These are phyloP conservation scores for Globisporangium yorkense DNA, from an alignment of 352 stramenopile genomes.

Conservation along the genomic window DNA sequence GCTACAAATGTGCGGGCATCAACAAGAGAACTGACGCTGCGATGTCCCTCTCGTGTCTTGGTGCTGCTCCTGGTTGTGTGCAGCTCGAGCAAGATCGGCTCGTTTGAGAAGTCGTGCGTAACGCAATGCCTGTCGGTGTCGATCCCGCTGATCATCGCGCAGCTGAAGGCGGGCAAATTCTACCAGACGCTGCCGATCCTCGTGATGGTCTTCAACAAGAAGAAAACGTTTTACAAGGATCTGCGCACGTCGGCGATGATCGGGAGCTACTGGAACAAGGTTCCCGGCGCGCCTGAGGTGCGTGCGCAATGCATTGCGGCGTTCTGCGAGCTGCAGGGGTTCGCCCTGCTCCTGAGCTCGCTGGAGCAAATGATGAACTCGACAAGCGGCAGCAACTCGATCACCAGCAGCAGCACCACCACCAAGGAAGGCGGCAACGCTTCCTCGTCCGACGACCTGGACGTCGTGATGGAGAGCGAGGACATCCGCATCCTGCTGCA, in stretches of 20 bases:
- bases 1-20: too few species aligned
- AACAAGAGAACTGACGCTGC: not conserved
- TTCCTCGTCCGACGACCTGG: slow-evolving; percentile 16
- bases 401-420: not conserved
- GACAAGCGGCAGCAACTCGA: not conserved
- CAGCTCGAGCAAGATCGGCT: slow-evolving; percentile 83
- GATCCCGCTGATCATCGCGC: slow-evolving; percentile 60
- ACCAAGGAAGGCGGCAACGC: slow-evolving; percentile 23
- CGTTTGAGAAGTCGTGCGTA: slow-evolving; percentile 83
- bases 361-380: slow-evolving; percentile 56
- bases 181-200: slow-evolving; percentile 59
- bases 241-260: slow-evolving; percentile 84
- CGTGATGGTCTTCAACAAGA: slow-evolving; percentile 87
- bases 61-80: not conserved
- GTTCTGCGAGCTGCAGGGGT: slow-evolving; percentile 81
- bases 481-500: slow-evolving; percentile 78
- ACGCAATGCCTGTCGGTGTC: slow-evolving; percentile 68
- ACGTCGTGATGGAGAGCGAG: slow-evolving; percentile 66
- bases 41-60: not conserved
- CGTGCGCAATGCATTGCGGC: slow-evolving; percentile 75
- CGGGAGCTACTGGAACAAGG: slow-evolving; percentile 88
- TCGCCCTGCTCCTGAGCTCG: slow-evolving; percentile 63
- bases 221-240: slow-evolving; percentile 88
- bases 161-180: slow-evolving; percentile 67
- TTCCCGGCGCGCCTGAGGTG: slow-evolving; percentile 72